These are phyloP conservation scores for Plasmodium cynomolgi DNA, from an alignment of 169 alveolate species.

Conservation along the genomic window DNA sequence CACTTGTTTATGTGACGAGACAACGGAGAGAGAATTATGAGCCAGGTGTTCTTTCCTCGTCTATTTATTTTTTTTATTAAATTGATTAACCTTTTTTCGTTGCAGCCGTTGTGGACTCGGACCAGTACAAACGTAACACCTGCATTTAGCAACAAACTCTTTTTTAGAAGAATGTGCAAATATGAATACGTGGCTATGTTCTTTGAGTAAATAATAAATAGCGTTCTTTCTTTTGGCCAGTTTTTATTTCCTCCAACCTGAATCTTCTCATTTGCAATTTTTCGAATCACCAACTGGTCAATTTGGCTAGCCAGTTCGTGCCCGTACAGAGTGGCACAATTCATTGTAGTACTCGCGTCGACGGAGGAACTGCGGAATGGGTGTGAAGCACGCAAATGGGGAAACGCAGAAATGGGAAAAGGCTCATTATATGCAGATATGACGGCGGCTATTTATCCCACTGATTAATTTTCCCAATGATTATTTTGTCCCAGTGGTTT, in stretches of 20 bases:
- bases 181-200: slow-evolving; percentile 37
- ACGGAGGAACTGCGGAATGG: not conserved
- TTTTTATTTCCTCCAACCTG: not conserved
- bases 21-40: slow-evolving; percentile 44
- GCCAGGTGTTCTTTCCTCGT: not conserved
- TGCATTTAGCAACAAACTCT: slow-evolving; percentile 31
- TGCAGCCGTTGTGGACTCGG: not conserved
- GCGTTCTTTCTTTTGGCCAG: not conserved
- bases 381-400: not conserved
- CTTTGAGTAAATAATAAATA: slow-evolving; percentile 39
- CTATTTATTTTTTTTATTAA: slow-evolving; percentile 44
- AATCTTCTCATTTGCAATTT: slow-evolving; percentile 3
- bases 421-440: not conserved
- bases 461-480: not conserved
- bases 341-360: slow-evolving; percentile 8
- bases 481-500: not conserved
- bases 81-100: slow-evolving; percentile 11
- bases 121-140: slow-evolving; percentile 35
- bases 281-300: slow-evolving; percentile 23
- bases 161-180: slow-evolving; percentile 34
- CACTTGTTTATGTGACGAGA: slow-evolving; percentile 56
- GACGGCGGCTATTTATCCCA: not conserved
- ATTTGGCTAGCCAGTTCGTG: slow-evolving; percentile 11
- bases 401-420: not conserved
- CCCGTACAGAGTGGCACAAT: slow-evolving; percentile 15